Base-by-base conservation (phyloP, 2,329 filamentous ascomycete species). In the Talaromyces sp. region DNA sequence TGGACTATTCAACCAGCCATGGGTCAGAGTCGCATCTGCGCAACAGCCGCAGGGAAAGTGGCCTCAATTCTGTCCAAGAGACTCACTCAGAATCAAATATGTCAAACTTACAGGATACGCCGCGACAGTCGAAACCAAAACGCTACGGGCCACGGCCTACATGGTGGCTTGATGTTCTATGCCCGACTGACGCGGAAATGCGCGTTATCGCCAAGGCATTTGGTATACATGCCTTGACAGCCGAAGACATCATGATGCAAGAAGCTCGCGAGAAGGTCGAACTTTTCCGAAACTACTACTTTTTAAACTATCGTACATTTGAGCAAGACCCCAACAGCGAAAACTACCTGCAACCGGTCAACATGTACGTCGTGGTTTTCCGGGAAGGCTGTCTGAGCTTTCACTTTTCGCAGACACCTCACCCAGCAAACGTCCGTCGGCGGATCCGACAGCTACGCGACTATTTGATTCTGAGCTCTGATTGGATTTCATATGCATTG, bases 231-330 rank as follows among this genome's bases (percentile, higher is more conserved):
- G 93, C 95, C 0, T 80, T 99, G 62, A 99, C 95, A 0, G 89
- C 92, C 1, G 95, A 99, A 75, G 95, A 99, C 72, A 97, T 99
- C 69, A 89, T 98, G 84, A 88, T 97, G 80, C 92, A 98, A 74
- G 95, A 99, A 78, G 91, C 93, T 47, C 93, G 95, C 25, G 95
- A 99, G 72, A 99, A 99, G 78, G 95, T 99, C 0, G 95, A 99
- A 74, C 83, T 99, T 0, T 99, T 99, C 81, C 88, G 91, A 36
- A 90, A 96, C 73, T 99, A 99, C 78, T 99, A 99, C 76, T 97
- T 99, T 70, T 91, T 99, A 78, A 98, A 96, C 74, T 99, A 99
- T 75, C 90, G 95, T 17, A 96, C 92, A 0, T 99, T 99, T 71
- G 95, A 99, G 73, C 95, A 98, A 74, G 95, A 99, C 71, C 86